Conservation (phyloP, 306 rosid species). For the Prunus salicina region DNA sequence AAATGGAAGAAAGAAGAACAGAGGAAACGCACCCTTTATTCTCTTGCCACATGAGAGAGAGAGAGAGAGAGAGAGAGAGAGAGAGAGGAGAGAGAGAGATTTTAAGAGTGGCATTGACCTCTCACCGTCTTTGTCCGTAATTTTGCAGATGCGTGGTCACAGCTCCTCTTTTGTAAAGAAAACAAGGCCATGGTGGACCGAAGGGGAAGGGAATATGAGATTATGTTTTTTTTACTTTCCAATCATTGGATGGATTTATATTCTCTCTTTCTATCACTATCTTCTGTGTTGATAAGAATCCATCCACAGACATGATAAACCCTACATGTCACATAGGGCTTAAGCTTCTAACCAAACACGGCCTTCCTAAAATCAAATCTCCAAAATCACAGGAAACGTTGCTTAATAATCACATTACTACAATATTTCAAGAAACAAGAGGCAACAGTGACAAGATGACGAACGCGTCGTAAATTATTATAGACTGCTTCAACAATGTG, state of each 20-base stretch:
- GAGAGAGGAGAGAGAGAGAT: slow-evolving; percentile 1
- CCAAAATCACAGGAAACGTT: background rate
- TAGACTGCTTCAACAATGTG: too few species aligned
- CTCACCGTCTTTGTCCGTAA: slow-evolving; percentile 15
- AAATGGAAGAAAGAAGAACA: background rate
- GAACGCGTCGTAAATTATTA: background rate
- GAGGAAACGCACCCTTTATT: slow-evolving; percentile 32
- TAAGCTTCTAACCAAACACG: slow-evolving; percentile 5
- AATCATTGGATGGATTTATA: slow-evolving; percentile 34
- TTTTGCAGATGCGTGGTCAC: slow-evolving; percentile 40
- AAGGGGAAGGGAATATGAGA: slow-evolving; percentile 34
- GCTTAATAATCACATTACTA: background rate
- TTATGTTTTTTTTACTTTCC: slow-evolving; percentile 1
- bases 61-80: background rate
- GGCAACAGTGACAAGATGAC: background rate
- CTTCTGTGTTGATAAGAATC: slow-evolving; percentile 48
- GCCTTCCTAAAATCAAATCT: background rate
- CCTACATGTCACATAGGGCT: slow-evolving; percentile 4
- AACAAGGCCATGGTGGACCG: slow-evolving; percentile 29
- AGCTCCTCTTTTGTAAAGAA: slow-evolving; percentile 36
- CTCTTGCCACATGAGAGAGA: slow-evolving; percentile 16
- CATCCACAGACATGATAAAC: slow-evolving; percentile 35
- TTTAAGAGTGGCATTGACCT: slow-evolving; percentile 9
- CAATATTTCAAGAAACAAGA: background rate
- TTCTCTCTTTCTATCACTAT: slow-evolving; percentile 32